These are phyloP conservation scores for Asterella californica DNA, from an alignment of 225 moss, liverwort and hornwort genomes.

Conservation along the genomic window DNA sequence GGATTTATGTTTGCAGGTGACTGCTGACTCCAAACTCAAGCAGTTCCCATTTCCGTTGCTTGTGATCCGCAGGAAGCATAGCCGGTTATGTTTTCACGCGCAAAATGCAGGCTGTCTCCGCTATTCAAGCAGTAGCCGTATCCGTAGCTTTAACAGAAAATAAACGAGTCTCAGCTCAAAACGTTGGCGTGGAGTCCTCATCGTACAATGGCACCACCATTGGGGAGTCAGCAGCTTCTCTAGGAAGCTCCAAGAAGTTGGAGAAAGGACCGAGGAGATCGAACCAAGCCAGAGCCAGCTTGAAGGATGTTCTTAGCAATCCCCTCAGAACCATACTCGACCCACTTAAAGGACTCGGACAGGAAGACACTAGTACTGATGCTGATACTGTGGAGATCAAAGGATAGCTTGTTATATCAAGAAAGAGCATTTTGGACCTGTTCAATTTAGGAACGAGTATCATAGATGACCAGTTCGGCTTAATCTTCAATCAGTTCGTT, in stretches of 20 bases:
- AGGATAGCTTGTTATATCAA: conserved; percentile 15
- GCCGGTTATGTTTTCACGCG: too few relatives aligned
- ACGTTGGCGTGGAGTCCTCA: background rate
- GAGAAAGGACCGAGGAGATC: background rate
- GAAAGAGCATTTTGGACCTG: conserved; percentile 15
- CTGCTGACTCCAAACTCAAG: too few relatives aligned
- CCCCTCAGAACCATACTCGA: background rate
- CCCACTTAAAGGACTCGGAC: background rate
- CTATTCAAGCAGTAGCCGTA: background rate
- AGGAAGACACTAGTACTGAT: background rate
- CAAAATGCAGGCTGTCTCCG: conserved; percentile 6
- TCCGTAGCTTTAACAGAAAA: too few relatives aligned
- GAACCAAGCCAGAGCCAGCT: background rate
- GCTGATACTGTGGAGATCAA: conserved; percentile 1
- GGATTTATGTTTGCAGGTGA: too few relatives aligned
- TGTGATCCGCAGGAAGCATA: too few relatives aligned
- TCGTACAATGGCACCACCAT: conserved; percentile 1
- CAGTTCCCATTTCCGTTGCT: too few relatives aligned
- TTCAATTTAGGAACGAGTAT: background rate
- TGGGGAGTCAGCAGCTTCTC: background rate
- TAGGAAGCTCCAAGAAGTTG: background rate
- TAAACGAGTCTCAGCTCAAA: too few relatives aligned
- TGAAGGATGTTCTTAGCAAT: background rate
- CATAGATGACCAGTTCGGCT: background rate
- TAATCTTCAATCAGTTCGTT: conserved; percentile 4